Base-by-base conservation (phyloP, 2,329 filamentous ascomycete genomes). In the Talaromyces funiculosus region DNA sequence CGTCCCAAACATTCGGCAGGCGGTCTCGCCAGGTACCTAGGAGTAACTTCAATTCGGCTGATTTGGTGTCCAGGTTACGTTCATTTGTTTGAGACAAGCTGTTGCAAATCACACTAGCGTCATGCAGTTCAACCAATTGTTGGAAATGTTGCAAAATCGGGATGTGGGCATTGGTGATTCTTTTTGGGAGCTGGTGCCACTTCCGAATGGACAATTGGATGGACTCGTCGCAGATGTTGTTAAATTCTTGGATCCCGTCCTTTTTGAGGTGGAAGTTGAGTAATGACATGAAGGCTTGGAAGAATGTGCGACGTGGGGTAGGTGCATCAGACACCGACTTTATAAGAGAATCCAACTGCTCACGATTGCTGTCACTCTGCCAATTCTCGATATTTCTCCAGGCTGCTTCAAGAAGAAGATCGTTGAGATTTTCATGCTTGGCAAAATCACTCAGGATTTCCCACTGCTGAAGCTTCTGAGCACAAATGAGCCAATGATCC, bases 381-480 rank as follows among this genome's bases (percentile, higher is more conserved):
- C 95, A 99, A 75, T 92, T 93, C 64, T 99, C 95, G 60, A 92
- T 90, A 67, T 92, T 91, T 64, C 94, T 87, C 94, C 94, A 99
- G 16, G 91, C 92, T 63, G 94, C 92, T 75, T 99, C 94, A 12
- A 99, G 81, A 37, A 97, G 86, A 55, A 99, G 84, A 72, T 99
- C 94, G 71, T 97, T 96, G 76, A 97, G 89, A 71, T 99, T 99
- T 72, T 99, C 95, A 69, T 99, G 94, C 76, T 99, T 99, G 3
- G 94, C 92, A 70, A 97, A 97, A 68, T 99, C 95, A 64, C 92
- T 91, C 35, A 99, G 77, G 60, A 99, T 93, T 68, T 99, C 94
- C 94, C 94, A 99, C 72, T 99, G 95, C 73, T 99, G 95, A 49
- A 99, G 82, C 77, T 99, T 99, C 77, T 97, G 92, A 0, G 93